Evolutionary conservation across 805 yeast species (phyloP), one percentile per base, ranked within the genome.

Genomic region (Huiozyma naganishii): DNA sequence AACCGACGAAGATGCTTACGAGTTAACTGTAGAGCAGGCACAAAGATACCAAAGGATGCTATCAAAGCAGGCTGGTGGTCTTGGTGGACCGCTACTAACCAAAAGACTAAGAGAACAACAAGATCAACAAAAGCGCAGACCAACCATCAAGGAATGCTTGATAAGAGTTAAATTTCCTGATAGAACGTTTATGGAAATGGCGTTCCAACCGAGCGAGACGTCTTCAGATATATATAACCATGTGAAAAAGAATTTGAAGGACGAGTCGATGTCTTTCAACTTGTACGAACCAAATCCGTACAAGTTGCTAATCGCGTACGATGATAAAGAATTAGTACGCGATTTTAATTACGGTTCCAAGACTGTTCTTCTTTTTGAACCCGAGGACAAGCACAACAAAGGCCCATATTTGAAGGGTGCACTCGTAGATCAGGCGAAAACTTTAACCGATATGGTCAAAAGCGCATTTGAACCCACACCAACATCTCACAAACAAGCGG

Each of bases 81-180:
- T 58, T 27, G 62, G 57, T 11, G 69, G 71, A 1, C 71, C 70
- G n/a, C 46, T 72, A 49, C 42, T 72, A 47, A 66, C 78, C 4
- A 66, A 62, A 41, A 59, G 69, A 33, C 54, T 70, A 32, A 66
- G 71, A 37, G 68, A 68, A 39, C 58, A 61, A 39, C 53, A 50
- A n/a, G 32, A 45, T 45, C 53, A 48, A 48, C 62, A 54, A 42
- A 13, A 6, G 9, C 28, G 33, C 5, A 30, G 30, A 13, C n/a
- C 13, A 27, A 37, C 27, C 11, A 36, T 52, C 2, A 35, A 55
- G 10, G 57, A 58, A 40, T 70, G 76, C 41, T 55, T 65, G 6
- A 55, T 80, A 1, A 65, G 86, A 44, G 52, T 80, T 8, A 67
- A 73, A 42, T 73, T 81, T 46, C 84, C 85, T 0, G 83, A 80